Evolutionary conservation across 2,329 filamentous ascomycete species (phyloP).

Genomic region (Sclerotinia minor): DNA sequence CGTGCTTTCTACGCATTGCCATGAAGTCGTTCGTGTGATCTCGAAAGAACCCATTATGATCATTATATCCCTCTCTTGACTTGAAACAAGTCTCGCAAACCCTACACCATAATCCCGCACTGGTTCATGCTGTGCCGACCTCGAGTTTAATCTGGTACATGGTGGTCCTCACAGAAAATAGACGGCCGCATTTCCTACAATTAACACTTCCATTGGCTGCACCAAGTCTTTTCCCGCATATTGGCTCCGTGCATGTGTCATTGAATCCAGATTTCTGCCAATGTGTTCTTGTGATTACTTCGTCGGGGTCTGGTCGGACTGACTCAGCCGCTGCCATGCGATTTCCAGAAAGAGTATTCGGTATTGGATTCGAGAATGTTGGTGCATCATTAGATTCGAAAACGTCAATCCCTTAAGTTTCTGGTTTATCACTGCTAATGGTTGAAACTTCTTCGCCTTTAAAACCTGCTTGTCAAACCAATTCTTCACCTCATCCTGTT

Average conservation of each 20-base stretch:
- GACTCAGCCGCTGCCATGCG: constrained; percentile 41
- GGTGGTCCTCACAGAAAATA: constrained; percentile 99
- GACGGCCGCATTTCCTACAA: constrained; percentile 85
- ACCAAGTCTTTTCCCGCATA: constrained; percentile 78
- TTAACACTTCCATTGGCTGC: constrained; percentile 83
- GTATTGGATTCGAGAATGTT: constrained; percentile 40
- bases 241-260: constrained; percentile 83
- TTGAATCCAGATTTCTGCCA: constrained; percentile 78
- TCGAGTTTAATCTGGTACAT: constrained; percentile 99
- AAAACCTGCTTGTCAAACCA: constrained; percentile 77
- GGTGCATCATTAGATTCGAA: constrained; percentile 70
- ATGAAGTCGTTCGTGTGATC: constrained; percentile 74
- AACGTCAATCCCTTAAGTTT: constrained; percentile 74
- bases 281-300: constrained; percentile 81
- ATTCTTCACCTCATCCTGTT: constrained; percentile 75
- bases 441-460: constrained; percentile 74
- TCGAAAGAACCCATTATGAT: constrained; percentile 70
- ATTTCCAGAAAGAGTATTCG: constrained; percentile 44
- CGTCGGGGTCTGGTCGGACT: constrained; percentile 69
- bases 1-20: constrained; percentile 68
- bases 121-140: constrained; percentile 86
- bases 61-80: constrained; percentile 91
- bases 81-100: constrained; percentile 99
- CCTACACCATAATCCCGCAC: constrained; percentile 84
- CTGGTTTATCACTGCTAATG: constrained; percentile 71